phyloP scores from a whole-genome alignment of 805 yeast genomes.

The Candida xiaguanensis region DNA sequence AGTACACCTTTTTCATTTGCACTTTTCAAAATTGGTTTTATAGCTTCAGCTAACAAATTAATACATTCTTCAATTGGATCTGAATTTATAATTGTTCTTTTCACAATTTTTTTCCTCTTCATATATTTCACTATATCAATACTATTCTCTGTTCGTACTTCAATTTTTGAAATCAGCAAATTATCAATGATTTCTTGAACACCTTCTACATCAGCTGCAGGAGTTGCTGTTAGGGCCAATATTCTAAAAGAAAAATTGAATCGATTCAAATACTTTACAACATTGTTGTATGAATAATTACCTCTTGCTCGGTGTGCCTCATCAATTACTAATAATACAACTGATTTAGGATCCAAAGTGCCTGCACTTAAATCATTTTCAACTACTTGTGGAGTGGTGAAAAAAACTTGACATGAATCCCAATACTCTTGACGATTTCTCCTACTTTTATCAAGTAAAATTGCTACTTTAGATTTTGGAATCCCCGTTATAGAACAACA shows the following conservation, averaged over 20 bases:
- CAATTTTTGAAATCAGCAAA: slow-evolving; percentile 69
- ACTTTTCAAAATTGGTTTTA: slow-evolving; percentile 59
- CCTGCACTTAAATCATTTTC: slow-evolving; percentile 85
- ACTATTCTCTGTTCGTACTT: slow-evolving; percentile 81
- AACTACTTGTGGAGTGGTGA: slow-evolving; percentile 94
- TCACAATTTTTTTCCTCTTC: slow-evolving; percentile 60
- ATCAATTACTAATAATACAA: slow-evolving; percentile 79
- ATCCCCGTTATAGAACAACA: slow-evolving; percentile 86
- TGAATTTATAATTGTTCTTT: slow-evolving; percentile 52
- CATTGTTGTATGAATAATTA: slow-evolving; percentile 81
- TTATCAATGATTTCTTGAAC: slow-evolving; percentile 83
- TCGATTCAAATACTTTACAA: slow-evolving; percentile 59
- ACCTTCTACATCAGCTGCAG: slow-evolving; percentile 82
- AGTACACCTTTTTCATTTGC: slow-evolving; percentile 65
- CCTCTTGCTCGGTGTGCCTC: slow-evolving; percentile 96
- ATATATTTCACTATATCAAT: slow-evolving; percentile 77
- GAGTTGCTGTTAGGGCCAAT: slow-evolving; percentile 92
- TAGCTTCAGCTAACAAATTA: slow-evolving; percentile 55
- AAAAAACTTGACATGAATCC: slow-evolving; percentile 73
- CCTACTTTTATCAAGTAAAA: slow-evolving; percentile 58
- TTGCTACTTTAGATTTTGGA: slow-evolving; percentile 72
- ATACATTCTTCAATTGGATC: slow-evolving; percentile 54
- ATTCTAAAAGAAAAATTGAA: slow-evolving; percentile 62
- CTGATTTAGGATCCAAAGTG: slow-evolving; percentile 65
- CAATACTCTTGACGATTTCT: slow-evolving; percentile 72